phyloP scores from a whole-genome alignment of 2,329 filamentous ascomycete species.

The Tolypocladium cylindrosporum region DNA sequence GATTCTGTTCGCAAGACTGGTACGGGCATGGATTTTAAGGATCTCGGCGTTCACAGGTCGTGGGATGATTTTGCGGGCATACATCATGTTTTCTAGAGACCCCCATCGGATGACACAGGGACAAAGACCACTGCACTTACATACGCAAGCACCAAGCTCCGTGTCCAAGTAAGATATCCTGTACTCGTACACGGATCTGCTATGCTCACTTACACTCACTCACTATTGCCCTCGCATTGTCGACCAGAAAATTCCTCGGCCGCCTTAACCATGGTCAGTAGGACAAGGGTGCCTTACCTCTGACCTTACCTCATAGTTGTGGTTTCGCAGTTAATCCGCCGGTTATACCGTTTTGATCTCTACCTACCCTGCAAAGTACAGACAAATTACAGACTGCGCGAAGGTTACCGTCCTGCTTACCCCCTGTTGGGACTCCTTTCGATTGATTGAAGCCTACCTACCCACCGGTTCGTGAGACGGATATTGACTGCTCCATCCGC shows the following conservation, averaged over 20 bases:
- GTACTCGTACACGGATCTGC: not conserved
- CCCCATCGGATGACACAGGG: constrained; percentile 12
- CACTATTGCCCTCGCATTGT: not conserved
- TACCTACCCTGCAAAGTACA: constrained; percentile 7
- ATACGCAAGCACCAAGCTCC: not conserved
- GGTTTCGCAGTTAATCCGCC: constrained; percentile 4
- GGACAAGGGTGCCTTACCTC: constrained; percentile 39
- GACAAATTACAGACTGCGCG: not conserved
- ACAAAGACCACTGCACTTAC: not conserved
- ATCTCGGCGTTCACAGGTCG: constrained; percentile 24
- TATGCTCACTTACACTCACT: constrained; percentile 1
- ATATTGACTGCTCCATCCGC: not conserved
- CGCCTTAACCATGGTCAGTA: constrained; percentile 17
- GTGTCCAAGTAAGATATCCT: not conserved
- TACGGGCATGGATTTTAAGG: constrained; percentile 21
- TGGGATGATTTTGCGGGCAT: constrained; percentile 16
- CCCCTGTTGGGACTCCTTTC: not conserved
- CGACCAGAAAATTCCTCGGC: not conserved
- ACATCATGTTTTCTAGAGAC: constrained; percentile 17
- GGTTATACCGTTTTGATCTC: not conserved
- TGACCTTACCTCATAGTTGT: constrained; percentile 38
- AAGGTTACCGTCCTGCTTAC: constrained; percentile 1
- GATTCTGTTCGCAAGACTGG: constrained; percentile 20
- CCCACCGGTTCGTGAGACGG: not conserved
- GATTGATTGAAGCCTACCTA: not conserved